A percentile compares a stretch with the other conserved stretches of the same genome.
Conservation (phyloP, 805 yeast genomes). For the Starmerella stigmatis region DNA sequence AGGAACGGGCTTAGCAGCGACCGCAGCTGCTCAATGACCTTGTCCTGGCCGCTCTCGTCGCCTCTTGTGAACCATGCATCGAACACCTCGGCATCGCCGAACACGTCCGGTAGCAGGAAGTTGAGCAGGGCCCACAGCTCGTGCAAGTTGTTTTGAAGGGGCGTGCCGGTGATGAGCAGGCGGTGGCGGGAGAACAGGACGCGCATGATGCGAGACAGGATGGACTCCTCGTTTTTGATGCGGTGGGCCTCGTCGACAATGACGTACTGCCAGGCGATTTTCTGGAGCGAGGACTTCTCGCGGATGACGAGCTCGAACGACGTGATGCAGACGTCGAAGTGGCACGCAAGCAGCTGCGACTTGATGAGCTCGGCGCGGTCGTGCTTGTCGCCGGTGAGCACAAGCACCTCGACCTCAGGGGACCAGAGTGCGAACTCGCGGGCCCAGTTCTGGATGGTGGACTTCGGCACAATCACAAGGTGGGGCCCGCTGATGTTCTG, state of each 20-base stretch:
- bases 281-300: conserved; percentile 70
- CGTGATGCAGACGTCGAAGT: conserved; percentile 81
- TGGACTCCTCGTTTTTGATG: conserved; percentile 86
- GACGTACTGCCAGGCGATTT: conserved; percentile 84
- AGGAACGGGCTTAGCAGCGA: conserved; percentile 78
- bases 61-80: conserved; percentile 67
- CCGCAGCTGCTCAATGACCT: conserved; percentile 80
- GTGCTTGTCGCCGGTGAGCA: conserved; percentile 81
- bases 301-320: conserved; percentile 89
- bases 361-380: conserved; percentile 53
- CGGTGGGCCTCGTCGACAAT: conserved; percentile 95
- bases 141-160: conserved; percentile 86
- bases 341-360: conserved; percentile 49
- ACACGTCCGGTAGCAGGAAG: conserved; percentile 86
- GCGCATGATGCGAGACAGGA: conserved; percentile 82
- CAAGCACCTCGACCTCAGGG: conserved; percentile 76
- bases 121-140: conserved; percentile 93
- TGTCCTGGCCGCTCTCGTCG: conserved; percentile 42
- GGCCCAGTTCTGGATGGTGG: conserved; percentile 92
- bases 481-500: conserved; percentile 79
- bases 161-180: conserved; percentile 87
- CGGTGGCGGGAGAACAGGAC: conserved; percentile 76
- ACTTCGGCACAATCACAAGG: conserved; percentile 85
- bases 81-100: conserved; percentile 80
- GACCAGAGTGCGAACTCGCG: conserved; percentile 93